Base-by-base conservation (phyloP, 192 early-diverging fungal genomes). In the Coemansia interrupta region DNA sequence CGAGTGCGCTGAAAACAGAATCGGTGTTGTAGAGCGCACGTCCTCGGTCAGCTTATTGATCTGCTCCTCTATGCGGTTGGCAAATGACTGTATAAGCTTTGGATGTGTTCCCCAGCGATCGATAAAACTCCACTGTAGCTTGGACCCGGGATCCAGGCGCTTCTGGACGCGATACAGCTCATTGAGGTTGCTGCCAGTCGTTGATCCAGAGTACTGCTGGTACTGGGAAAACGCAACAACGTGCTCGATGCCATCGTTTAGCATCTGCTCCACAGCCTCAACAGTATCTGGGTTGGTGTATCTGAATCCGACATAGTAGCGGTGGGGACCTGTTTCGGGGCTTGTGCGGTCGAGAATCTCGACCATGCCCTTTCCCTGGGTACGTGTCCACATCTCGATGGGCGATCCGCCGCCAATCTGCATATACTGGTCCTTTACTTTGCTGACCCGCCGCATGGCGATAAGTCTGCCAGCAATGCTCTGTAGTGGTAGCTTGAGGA, bases 191-290 rank as follows among this genome's bases (percentile, higher is more conserved):
- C 86, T 88, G 39, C 95, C 95, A 0, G 93, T 96, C 17, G 93
- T 96, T 11, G 92, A 92, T 63, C 93, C 93, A n/a, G 91, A 93
- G 74, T 92, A 96, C 79, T 98, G 95, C 44, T 94, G 95, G 67
- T 98, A 98, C 70, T 96, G 87, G 3, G 89, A 88, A 49, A 98
- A 92, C 13, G 92, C 95, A 22, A 98, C 82, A 4, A 90, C 95
- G 14, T 89, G 85, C 49, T 83, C 73, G 2, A 96, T 85, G 5
- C 90, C 89, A 71, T 96, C 93, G 19, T 68, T 53, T 32, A 91
- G 82, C 87, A 98, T 94, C 44, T 82, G 68, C 19, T 79, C 51
- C n/a, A 98, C 48, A 6, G 95, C 85, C 41, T 83, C 78, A 6
- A 79, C 71, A 3, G 91, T 93, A 51, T 89, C 79, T 26, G 95